Percentiles rank a stretch among this genome's conserved stretches.
Evolutionary conservation across 2,329 filamentous ascomycete genomes (phyloP).

Genomic region (Gliomastix tumulicola): DNA sequence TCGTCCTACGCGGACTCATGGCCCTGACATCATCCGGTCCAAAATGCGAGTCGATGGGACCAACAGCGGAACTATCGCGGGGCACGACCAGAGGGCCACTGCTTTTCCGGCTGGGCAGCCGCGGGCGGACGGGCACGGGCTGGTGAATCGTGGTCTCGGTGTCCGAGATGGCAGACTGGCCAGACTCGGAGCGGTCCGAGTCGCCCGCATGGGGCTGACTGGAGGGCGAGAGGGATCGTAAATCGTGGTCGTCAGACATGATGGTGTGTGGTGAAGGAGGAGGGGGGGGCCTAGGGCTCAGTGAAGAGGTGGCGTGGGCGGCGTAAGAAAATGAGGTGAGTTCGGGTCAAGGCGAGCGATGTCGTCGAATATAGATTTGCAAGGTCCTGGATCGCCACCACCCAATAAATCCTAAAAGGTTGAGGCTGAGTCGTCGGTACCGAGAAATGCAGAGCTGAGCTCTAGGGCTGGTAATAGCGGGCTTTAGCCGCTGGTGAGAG

Average conservation of each 20-base stretch:
- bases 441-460: too few relatives aligned
- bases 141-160: conserved; percentile 36
- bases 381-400: too few relatives aligned
- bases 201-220: conserved; percentile 23
- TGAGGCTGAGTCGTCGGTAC: too few relatives aligned
- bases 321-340: too few relatives aligned
- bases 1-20: conserved; percentile 90
- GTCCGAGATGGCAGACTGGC: conserved; percentile 19
- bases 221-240: conserved; percentile 8
- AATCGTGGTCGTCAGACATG: conserved; percentile 13
- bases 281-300: too few relatives aligned
- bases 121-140: conserved; percentile 53
- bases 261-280: too few relatives aligned
- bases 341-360: too few relatives aligned
- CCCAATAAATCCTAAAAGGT: too few relatives aligned
- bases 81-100: conserved; percentile 80
- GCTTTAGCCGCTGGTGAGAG: too few relatives aligned
- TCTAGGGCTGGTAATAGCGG: too few relatives aligned
- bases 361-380: too few relatives aligned
- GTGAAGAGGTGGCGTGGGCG: too few relatives aligned
- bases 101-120: conserved; percentile 66
- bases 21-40: conserved; percentile 84
- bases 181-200: conserved; percentile 28
- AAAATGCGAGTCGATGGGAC: conserved; percentile 66
- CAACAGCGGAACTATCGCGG: conserved; percentile 66